Conservation (phyloP, 768 basidiomycete species). For the Leccinum sublutescens region DNA sequence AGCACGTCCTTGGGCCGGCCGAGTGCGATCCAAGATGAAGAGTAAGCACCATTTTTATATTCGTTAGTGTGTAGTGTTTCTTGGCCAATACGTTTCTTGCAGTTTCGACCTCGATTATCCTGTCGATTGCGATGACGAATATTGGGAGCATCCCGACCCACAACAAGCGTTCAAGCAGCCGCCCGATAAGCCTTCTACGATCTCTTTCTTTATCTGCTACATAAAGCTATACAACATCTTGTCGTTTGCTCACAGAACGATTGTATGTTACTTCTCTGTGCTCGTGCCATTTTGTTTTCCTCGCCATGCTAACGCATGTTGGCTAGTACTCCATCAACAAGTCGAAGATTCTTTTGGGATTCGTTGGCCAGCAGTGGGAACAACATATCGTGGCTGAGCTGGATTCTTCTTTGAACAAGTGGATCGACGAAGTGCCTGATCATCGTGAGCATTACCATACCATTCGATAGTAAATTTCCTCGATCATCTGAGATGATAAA, state of each 20-base stretch:
- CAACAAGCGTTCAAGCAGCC: conserved; percentile 62
- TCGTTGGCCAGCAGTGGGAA: conserved; percentile 54
- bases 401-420: conserved; percentile 75
- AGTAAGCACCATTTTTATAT: conserved; percentile 40
- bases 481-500: conserved; percentile 7
- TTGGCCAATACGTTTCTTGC: background rate
- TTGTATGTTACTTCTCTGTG: conserved; percentile 41
- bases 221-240: conserved; percentile 64
- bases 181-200: conserved; percentile 48
- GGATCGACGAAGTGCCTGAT: conserved; percentile 68
- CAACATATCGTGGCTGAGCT: conserved; percentile 67
- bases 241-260: conserved; percentile 58
- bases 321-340: conserved; percentile 71
- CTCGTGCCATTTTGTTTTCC: background rate
- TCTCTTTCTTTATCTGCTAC: conserved; percentile 52
- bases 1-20: conserved; percentile 62
- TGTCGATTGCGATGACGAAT: conserved; percentile 68
- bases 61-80: background rate
- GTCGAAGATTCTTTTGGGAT: conserved; percentile 51
- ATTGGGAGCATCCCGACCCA: conserved; percentile 53
- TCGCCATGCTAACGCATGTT: background rate
- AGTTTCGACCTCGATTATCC: conserved; percentile 64
- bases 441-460: conserved; percentile 25
- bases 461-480: background rate
- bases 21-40: conserved; percentile 66